Evolutionary conservation across 805 yeast species (phyloP).

Genomic region (Metschnikowia drakensbergensis): DNA sequence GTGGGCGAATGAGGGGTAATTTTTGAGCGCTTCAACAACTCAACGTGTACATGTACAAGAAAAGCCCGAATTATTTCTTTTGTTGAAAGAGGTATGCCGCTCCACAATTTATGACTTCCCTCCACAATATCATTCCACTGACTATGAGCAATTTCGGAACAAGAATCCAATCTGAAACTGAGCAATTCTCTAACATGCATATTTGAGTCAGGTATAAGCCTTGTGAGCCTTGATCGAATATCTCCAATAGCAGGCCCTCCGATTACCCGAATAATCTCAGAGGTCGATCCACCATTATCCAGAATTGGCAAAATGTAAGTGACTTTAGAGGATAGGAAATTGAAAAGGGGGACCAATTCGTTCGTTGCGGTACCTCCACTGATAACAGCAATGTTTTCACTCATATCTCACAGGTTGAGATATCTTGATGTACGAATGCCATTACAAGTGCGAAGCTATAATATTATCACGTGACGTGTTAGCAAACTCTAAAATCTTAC

Average conservation of each 20-base stretch:
- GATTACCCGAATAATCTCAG: constrained; percentile 77
- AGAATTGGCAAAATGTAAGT: constrained; percentile 77
- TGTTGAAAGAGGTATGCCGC: constrained; percentile 50
- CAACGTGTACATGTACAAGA: constrained; percentile 73
- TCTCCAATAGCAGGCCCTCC: constrained; percentile 98
- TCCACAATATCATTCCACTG: constrained; percentile 82
- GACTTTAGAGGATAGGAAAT: constrained; percentile 40
- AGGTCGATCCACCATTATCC: constrained; percentile 94
- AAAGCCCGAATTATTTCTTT: constrained; percentile 75
- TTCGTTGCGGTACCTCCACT: constrained; percentile 91
- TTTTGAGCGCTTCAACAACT: constrained; percentile 63
- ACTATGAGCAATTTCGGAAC: constrained; percentile 47
- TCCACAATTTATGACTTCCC: constrained; percentile 73
- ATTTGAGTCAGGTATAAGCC: constrained; percentile 59
- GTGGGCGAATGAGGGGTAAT: constrained; percentile 23
- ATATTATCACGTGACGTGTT: no score
- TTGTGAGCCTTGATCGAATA: constrained; percentile 72
- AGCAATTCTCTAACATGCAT: constrained; percentile 32
- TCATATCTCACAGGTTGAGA: constrained; percentile 2
- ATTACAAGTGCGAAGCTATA: no score
- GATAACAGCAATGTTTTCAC: constrained; percentile 34
- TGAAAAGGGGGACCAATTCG: constrained; percentile 59
- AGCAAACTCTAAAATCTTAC: no score
- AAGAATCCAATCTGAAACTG: constrained; percentile 48
- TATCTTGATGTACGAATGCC: no score